Base-by-base conservation (phyloP, 2,329 filamentous ascomycete species). In the Cylindrodendrum hubeiense region DNA sequence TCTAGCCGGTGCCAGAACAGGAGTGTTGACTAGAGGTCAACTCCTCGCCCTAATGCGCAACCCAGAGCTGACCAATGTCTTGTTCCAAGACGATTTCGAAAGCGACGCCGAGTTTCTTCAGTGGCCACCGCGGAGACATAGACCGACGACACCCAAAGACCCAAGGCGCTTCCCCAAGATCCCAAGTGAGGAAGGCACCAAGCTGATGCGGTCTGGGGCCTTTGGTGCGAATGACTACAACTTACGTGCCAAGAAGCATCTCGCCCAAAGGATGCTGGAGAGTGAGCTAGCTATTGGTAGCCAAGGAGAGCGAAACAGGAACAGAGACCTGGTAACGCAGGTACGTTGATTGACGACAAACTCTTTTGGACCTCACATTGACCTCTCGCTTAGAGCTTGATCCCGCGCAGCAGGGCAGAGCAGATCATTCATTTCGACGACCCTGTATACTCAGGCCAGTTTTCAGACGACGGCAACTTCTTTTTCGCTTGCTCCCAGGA, bases 391-490 rank as follows among this genome's bases (percentile, higher is more conserved):
- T 34, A 96, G 87, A 87, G 87, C 30, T 86, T 97, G 82, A 90
- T 98, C 63, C 95, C 96, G 0, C 87, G 87, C 3, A 91, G 90
- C 0, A 87, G 87, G 24, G 91, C 94, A 1, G 95, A 98, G 76
- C 92, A 93, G 74, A 93, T 97, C 66, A 91, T 98, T 67, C 93
- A 97, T 74, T 97, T 95, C 76, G 89, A 95, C 60, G 87, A 91
- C 5, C 90, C 93, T 43, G 95, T 96, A 57, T 98, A 98, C 76
- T 97, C 94, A 3, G 96, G 96, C 1, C 95, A 98, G 77, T 99
- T 98, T 78, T 97, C 94, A 0, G 93, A 97, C 69, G 96, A 99
- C 73, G 96, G 96, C 26, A 97, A 97, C 79, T 98, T 98, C 83
- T 98, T 98, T 83, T 98, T 95, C 77, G 91, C 92, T 6, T 96